Conservation (phyloP, 2,329 filamentous ascomycete genomes). For the Nemania sp. region DNA sequence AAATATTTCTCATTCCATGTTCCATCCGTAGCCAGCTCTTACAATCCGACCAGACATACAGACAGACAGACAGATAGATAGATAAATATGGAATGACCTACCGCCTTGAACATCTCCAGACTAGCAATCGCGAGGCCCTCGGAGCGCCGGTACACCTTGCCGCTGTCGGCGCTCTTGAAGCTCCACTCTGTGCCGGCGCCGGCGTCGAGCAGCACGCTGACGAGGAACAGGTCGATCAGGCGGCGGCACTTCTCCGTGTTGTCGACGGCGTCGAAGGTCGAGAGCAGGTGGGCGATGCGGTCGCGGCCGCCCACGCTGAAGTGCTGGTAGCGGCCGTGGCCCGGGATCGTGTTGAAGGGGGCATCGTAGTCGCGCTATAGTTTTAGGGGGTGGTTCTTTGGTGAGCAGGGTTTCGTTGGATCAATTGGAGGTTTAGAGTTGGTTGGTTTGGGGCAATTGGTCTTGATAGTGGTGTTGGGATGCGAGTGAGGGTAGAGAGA, state of each 20-base stretch:
- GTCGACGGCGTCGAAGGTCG: slow-evolving; percentile 45
- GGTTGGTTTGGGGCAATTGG: not conserved
- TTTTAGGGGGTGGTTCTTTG: slow-evolving; percentile 34
- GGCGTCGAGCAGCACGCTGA: slow-evolving; percentile 83
- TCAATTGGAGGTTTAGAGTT: too few species aligned
- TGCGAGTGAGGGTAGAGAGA: too few species aligned
- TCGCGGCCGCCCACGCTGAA: slow-evolving; percentile 61
- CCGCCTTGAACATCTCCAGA: slow-evolving; percentile 88
- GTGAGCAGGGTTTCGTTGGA: too few species aligned
- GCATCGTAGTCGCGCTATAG: slow-evolving; percentile 42
- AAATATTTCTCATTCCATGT: too few species aligned
- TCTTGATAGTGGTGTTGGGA: too few species aligned
- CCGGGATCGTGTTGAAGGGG: slow-evolving; percentile 51
- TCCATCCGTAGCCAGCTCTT: too few species aligned
- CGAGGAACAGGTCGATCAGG: slow-evolving; percentile 64
- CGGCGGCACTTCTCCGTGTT: slow-evolving; percentile 48
- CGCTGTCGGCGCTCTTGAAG: slow-evolving; percentile 90
- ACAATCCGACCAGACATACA: too few species aligned
- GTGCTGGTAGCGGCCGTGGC: slow-evolving; percentile 66
- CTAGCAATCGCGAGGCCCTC: slow-evolving; percentile 63
- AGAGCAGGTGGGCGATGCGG: slow-evolving; percentile 45
- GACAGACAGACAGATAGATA: not conserved
- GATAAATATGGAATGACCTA: slow-evolving; percentile 20
- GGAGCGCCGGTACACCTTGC: slow-evolving; percentile 78
- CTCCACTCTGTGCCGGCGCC: slow-evolving; percentile 90